A percentile compares a stretch with the other conserved stretches of the same genome.
Evolutionary conservation across 1,284 basidiomycete species (phyloP).

Genomic region (Leccinum fuscescens): DNA sequence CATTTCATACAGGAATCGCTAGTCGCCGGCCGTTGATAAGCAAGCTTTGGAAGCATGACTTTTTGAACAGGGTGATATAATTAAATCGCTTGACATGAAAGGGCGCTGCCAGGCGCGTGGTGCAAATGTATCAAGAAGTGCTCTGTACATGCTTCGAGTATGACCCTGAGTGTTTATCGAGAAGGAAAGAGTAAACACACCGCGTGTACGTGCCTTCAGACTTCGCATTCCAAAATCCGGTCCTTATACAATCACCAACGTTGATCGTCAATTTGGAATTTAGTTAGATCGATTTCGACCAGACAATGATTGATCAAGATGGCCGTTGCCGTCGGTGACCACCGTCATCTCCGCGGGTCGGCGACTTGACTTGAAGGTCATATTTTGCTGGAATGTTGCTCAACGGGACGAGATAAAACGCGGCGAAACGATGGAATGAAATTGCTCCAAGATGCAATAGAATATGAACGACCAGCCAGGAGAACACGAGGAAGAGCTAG

Average conservation of each 20-base stretch:
- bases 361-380: not conserved
- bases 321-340: conserved; percentile 7
- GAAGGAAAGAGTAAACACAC: conserved; percentile 18
- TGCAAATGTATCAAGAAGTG: conserved; percentile 43
- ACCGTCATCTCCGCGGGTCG: conserved; percentile 17
- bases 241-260: not conserved
- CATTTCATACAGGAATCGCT: not conserved
- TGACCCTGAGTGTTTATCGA: not conserved
- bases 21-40: not conserved
- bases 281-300: conserved; percentile 7
- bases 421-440: conserved; percentile 7
- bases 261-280: conserved; percentile 11
- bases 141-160: not conserved
- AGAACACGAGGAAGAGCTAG: conserved; percentile 9
- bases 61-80: not conserved
- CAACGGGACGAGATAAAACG: conserved; percentile 1
- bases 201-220: conserved; percentile 39
- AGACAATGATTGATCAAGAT: not conserved
- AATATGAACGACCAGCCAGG: conserved; percentile 6
- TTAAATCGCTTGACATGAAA: not conserved
- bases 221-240: conserved; percentile 37
- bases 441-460: conserved; percentile 5
- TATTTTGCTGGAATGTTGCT: not conserved
- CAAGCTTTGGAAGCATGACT: not conserved
- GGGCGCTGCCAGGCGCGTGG: conserved; percentile 37